Evolutionary conservation across 2,329 filamentous ascomycete species (phyloP), one percentile per base, ranked within the genome.

Genomic region (Fusarium humuli): DNA sequence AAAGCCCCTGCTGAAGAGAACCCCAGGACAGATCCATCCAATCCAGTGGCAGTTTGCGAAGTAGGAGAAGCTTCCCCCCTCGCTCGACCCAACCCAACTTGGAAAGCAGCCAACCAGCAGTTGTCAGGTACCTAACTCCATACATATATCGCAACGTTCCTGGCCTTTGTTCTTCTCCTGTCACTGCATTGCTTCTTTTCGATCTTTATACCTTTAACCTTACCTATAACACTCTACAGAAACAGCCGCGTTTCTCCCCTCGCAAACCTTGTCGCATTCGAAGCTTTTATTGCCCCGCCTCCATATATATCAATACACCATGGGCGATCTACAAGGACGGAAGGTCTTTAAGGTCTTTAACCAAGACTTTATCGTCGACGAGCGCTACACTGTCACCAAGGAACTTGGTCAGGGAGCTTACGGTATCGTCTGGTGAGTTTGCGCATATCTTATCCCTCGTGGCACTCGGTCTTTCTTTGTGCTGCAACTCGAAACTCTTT

Each of bases 311-410:
- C 45, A 52, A 40, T 27, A 46, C 68, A 71, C 63, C 74, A 82
- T 83, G 81, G 74, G 77, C 61, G 81, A 83, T 63, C 79, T 83
- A 46, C 77, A 83, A 72, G 80, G 81, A 79, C 91, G 94, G 83
- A 98, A 97, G 88, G 89, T 95, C 82, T 98, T 97, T 88, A 97
- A 97, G 90, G 94, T 99, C 81, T 99, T 99, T 85, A 98, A 98
- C 87, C 96, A 99, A 80, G 96, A 99, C 85, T 99, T 99, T 80
- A 91, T 98, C 76, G 96, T 98, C 78, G 96, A 98, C 80, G 95
- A 98, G 83, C 91, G 95, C 77, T 99, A 99, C 85, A 97, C 93
- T 72, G 96, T 99, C 72, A 98, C 95, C 73, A 99, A 99, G 87
- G 96, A 99, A 86, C 87, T 99, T 58, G 96, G 96, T 47, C 96